Evolutionary conservation across 148 eudicot species (phyloP), one percentile per base, ranked within the genome.

Genomic region (Euryodendron excelsum): DNA sequence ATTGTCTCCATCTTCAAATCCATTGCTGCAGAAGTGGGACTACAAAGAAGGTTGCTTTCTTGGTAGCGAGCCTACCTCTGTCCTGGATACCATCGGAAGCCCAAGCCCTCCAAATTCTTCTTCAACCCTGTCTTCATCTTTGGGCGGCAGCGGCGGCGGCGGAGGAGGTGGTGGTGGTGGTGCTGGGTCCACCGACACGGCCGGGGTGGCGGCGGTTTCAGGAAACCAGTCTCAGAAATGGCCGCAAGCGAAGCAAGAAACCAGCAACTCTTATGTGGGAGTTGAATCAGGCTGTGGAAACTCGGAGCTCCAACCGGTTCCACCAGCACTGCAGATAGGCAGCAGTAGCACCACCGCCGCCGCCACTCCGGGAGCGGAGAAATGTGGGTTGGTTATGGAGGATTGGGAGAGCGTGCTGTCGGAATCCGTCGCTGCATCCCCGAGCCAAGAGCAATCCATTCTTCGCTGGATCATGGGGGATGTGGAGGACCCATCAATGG

Each of bases 401-500:
- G 94, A 92, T 13, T 94, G 98, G 98, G 98, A 92, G 63, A 79
- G 83, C 47, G 83, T 85, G 56, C 86, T 93, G 23, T 80, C 92
- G 63, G 91, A 84, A 25, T 72, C 88, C 5, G 86, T 48, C 11
- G 80, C 79, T 58, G 86, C 76, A 3, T 84, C 82, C 5, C 83
- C 74, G 0, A 78, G 84, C 63, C 93, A 89, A 64, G 98, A 92
- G 36, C 97, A 89, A 64, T 86, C 92, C 11, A 60, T 90, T 1
- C 75, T 89, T 25, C 83, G 91, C 58, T 90, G 94, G 91, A 87
- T 92, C 80, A 92, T 91, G 88, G 97, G 92, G 0, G 98, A 94
- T 28, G 88, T 80, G 45, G 93, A 90, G 61, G 93, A 91, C 77
- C 88, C 91, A 0, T 78, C 91, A 31, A 72, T 89, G 86, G 90